phyloP scores from a whole-genome alignment of 768 basidiomycete genomes.

The Tephrocybe sp. region DNA sequence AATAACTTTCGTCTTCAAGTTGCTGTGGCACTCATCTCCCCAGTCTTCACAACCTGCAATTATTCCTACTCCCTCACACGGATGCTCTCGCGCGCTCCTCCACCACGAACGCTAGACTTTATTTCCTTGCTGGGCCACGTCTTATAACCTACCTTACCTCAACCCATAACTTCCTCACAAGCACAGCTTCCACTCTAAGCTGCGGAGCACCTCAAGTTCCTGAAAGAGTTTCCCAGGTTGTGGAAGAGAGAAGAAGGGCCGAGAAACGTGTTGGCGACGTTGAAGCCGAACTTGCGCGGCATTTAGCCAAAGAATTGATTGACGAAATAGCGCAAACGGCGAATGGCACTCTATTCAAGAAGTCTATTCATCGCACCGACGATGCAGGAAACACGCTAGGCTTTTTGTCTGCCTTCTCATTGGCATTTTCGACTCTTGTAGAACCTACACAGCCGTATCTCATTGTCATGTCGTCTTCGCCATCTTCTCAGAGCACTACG shows the following conservation, averaged over 20 bases:
- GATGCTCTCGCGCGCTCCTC: constrained; percentile 62
- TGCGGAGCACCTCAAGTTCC: constrained; percentile 68
- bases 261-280: constrained; percentile 71
- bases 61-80: constrained; percentile 71
- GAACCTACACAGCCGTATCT: constrained; percentile 8
- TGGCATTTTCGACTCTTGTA: constrained; percentile 38
- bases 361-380: constrained; percentile 59
- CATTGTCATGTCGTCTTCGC: constrained; percentile 58
- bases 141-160: constrained; percentile 62
- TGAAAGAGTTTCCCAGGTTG: constrained; percentile 64
- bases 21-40: constrained; percentile 88
- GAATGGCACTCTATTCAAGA: constrained; percentile 35
- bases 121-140: constrained; percentile 82
- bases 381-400: constrained; percentile 58
- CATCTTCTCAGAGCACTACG: constrained; percentile 49
- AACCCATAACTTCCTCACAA: constrained; percentile 54
- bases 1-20: constrained; percentile 30
- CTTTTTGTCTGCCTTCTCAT: constrained; percentile 59
- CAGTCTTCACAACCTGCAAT: constrained; percentile 68
- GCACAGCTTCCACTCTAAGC: constrained; percentile 56
- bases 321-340: constrained; percentile 31
- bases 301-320: constrained; percentile 42
- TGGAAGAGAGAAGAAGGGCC: constrained; percentile 64
- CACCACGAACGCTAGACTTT: constrained; percentile 68
- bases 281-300: constrained; percentile 60